These are phyloP conservation scores for Fraxinus americana DNA, from an alignment of 257 asterid genomes.

Conservation along the genomic window DNA sequence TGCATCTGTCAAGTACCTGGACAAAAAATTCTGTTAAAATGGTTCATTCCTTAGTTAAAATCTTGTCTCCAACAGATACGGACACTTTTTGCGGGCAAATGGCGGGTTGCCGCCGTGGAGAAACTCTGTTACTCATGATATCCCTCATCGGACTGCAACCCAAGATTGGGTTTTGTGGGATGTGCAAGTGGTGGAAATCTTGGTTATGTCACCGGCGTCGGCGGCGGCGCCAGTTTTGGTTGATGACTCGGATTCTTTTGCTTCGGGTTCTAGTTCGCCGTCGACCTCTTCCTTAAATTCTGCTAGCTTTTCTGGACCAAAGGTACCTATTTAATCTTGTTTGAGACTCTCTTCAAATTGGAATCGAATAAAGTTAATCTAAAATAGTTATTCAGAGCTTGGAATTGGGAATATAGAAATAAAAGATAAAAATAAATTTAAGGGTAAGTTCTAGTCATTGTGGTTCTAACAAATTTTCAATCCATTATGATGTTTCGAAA, in stretches of 20 bases:
- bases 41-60: neutral
- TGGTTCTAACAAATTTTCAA: no score
- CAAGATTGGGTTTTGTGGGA: constrained; percentile 56
- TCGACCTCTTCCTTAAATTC: constrained; percentile 33
- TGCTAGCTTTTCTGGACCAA: constrained; percentile 37
- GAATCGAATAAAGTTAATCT: no score
- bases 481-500: no score
- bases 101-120: constrained; percentile 59
- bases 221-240: constrained; percentile 32
- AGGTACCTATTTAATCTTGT: constrained; percentile 26
- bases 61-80: constrained; percentile 26
- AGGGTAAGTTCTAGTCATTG: no score
- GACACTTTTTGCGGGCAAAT: constrained; percentile 47
- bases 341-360: no score
- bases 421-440: no score
- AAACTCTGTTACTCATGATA: constrained; percentile 51
- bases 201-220: constrained; percentile 30
- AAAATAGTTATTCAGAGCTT: no score
- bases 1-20: no score
- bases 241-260: constrained; percentile 35
- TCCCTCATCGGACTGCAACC: constrained; percentile 44
- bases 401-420: no score
- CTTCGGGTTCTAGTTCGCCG: constrained; percentile 38
- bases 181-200: constrained; percentile 44
- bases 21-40: no score